A percentile compares a stretch with the other conserved stretches of the same genome.
Evolutionary conservation across 768 basidiomycete genomes (phyloP).

Genomic region (Leccinum imitatum): DNA sequence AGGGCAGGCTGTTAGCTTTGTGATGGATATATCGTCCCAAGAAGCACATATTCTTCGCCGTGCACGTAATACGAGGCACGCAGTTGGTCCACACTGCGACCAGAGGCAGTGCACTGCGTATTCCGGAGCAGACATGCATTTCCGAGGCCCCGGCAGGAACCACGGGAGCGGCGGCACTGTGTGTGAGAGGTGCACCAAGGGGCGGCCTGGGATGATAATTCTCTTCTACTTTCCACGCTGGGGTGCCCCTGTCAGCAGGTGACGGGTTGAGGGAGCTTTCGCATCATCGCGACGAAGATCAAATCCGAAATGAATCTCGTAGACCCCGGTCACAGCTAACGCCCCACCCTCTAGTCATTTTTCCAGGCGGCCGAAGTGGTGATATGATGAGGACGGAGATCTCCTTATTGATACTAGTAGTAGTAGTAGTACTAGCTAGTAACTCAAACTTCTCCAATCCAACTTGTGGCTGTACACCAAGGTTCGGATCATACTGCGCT

Average conservation of each 20-base stretch:
- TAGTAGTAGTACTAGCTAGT: too few species aligned
- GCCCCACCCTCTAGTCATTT: background rate
- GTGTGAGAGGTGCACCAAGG: constrained; percentile 20
- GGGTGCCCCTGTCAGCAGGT: constrained; percentile 29
- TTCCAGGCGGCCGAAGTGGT: constrained; percentile 4
- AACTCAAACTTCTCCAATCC: background rate
- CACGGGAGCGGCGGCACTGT: constrained; percentile 2
- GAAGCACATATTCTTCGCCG: constrained; percentile 5
- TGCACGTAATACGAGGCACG: constrained; percentile 3
- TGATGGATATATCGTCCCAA: constrained; percentile 2
- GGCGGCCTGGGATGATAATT: constrained; percentile 17
- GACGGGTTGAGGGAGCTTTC: constrained; percentile 11
- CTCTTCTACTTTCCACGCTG: constrained; percentile 27
- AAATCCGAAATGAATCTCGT: constrained; percentile 11
- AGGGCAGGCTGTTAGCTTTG: constrained; percentile 1
- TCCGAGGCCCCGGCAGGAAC: constrained; percentile 23
- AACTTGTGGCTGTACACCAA: constrained; percentile 22
- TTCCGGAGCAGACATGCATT: constrained; percentile 7
- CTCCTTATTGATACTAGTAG: background rate
- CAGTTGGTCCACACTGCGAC: background rate
- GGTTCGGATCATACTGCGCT: constrained; percentile 9
- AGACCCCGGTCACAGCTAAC: constrained; percentile 23
- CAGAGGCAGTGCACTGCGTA: background rate
- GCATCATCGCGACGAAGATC: constrained; percentile 31
- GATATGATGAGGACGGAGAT: background rate